Base-by-base conservation (phyloP, 805 yeast genomes). In the Yamadazyma sp. region DNA sequence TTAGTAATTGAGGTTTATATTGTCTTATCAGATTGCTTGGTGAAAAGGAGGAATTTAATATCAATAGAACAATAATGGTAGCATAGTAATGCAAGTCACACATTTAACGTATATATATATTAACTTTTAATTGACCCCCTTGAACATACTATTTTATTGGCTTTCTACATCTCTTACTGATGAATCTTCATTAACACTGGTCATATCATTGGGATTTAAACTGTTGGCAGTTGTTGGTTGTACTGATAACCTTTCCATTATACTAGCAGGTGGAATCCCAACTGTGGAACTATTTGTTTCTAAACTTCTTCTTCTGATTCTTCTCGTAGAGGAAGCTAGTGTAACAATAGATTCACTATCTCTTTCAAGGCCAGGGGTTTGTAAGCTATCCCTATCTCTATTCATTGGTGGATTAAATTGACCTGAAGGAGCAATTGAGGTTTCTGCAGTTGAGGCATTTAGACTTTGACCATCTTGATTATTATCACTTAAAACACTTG, bases 231-330 rank as follows among this genome's bases (percentile, higher is more conserved):
- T 51, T 2, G 53, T 54, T 2, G 65, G 62, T 20, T 56, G 56
- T 16, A 54, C 62, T 16, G 58, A 45, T 19, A 75, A 58, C 33
- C 82, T 60, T 44, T 79, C 86, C 60, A 78, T 60, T 7, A 81
- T 78, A 44, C 83, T 76, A n/a, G 85, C 82, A 0, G 88, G 87
- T 1, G 87, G 78, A 12, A 82, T 80, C 0, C 86, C 86, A 18
- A 78, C 65, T 0, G 83, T 76, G 33, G 83, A 76, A 14, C 85
- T 76, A 44, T 78, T 80, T 3, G 82, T 73, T 18, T 75, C 73
- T 21, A 65, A 53, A 40, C 70, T 63, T 36, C 72, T 51, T 41
- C 73, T 52, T 33, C 72, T 50, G 9, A 52, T 40, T 31, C 70
- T 47, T 34, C 73, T 46, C 17, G 69, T 55, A 4, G 66, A 58